Percentiles rank a stretch among this genome's conserved stretches.
These are phyloP conservation scores for Colletotrichum neosansevieriae DNA, from an alignment of 2,329 filamentous ascomycete species.

Conservation along the genomic window DNA sequence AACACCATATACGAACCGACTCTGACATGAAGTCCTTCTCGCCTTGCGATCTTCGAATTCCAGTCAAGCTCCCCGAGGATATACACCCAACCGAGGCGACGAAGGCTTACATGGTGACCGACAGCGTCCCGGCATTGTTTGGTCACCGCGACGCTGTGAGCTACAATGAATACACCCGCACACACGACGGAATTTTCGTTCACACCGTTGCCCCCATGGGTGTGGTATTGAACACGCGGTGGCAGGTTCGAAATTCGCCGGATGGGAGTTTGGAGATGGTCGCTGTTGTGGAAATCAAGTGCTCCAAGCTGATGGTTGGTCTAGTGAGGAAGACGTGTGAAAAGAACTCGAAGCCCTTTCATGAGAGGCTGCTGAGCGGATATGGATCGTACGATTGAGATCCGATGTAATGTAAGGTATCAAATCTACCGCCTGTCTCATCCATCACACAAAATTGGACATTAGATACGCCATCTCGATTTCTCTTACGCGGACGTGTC, in stretches of 20 bases:
- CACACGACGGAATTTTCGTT: not conserved
- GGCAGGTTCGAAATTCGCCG: not conserved
- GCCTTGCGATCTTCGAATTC: not conserved
- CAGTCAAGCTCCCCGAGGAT: not conserved
- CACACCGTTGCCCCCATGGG: not conserved
- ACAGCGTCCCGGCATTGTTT: conserved; percentile 9
- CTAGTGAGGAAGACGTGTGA: conserved; percentile 4
- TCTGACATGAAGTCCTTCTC: conserved; percentile 6
- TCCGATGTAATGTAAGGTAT: not conserved
- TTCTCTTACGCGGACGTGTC: no score
- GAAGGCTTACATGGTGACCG: conserved; percentile 1
- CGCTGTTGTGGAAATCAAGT: not conserved
- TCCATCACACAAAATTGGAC: no score
- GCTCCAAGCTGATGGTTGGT: conserved; percentile 1
- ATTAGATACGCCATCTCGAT: no score
- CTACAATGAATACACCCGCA: conserved; percentile 4
- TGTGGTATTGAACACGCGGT: conserved; percentile 5
- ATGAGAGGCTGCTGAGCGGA: not conserved
- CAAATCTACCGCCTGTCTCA: not conserved
- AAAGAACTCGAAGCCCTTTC: conserved; percentile 8
- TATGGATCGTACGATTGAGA: not conserved
- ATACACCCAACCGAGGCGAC: not conserved
- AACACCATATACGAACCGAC: conserved; percentile 6
- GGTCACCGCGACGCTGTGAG: conserved; percentile 5
- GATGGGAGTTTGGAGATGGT: not conserved